A percentile compares a stretch with the other conserved stretches of the same genome.
Conservation (phyloP, 176 grass and related monocot genomes). For the Pontederia crassipes region DNA sequence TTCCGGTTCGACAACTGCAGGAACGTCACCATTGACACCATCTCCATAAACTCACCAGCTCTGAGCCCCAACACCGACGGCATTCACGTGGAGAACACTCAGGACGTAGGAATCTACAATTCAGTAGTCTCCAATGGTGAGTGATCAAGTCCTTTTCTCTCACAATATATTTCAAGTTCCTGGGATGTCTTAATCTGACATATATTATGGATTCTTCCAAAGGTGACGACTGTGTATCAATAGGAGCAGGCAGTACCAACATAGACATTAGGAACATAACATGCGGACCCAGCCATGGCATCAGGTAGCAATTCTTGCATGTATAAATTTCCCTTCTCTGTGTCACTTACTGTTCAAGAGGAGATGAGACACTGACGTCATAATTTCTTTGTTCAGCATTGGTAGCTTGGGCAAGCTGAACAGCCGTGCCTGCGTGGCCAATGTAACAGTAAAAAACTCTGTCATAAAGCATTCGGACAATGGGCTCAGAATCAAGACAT, state of each 20-base stretch:
- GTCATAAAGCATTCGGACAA: conserved; percentile 17
- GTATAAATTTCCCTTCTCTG: background rate
- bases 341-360: background rate
- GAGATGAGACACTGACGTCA: background rate
- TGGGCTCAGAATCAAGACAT: conserved; percentile 36
- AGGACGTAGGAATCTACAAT: conserved; percentile 22
- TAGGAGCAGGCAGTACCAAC: conserved; percentile 9
- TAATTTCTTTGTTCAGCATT: conserved; percentile 14
- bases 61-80: conserved; percentile 42
- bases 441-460: conserved; percentile 24
- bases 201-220: background rate
- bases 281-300: conserved; percentile 14
- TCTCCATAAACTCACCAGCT: conserved; percentile 21
- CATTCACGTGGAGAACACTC: conserved; percentile 32
- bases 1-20: conserved; percentile 26
- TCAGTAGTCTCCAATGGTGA: conserved; percentile 30
- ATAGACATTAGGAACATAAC: conserved; percentile 13
- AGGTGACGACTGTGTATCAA: conserved; percentile 18
- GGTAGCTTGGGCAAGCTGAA: conserved; percentile 24
- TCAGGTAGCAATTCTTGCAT: background rate
- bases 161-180: background rate
- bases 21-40: conserved; percentile 21
- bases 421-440: conserved; percentile 15
- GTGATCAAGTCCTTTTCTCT: background rate
- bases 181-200: background rate